Base-by-base conservation (phyloP, 495 filamentous ascomycete genomes). In the Opeltia flavorubescens region DNA sequence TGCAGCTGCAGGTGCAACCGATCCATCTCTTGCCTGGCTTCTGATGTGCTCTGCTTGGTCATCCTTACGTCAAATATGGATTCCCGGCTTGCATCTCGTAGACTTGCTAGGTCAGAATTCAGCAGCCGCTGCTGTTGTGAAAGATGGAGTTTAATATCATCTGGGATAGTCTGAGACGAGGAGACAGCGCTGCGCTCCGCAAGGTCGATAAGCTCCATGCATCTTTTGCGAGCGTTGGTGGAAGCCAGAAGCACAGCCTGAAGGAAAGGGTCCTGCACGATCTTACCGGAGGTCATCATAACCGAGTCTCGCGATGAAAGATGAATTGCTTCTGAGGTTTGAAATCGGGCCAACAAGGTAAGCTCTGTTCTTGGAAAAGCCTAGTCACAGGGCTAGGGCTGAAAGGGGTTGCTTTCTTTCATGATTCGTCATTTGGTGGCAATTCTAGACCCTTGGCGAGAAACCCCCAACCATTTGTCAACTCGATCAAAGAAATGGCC, bases 21-120 rank as follows among this genome's bases (percentile, higher is more conserved):
- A 58, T 98, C 91, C 44, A 95, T 85, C 62, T 95, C 88, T 59
- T 86, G 81, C 21, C 89, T 78, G 26, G 80, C 83, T 59, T 95
- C 86, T 25, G 83, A 81, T 7, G 93, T 95, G 54, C 75, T 67
- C 43, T 80, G 74, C 59, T 96, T 98, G 28, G 89, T 94, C 46
- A 88, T 77, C 47, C 91, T 79, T 29, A 89, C 83, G 15, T 75
- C 71, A 46, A 94, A 72, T 52, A 86, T 75, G 9, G 87, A 85
- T 50, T 81, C 70, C 7, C 91, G 82, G 59, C 94, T 89, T 34
- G 85, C 70, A 5, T 81, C 81, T 29, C 89, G 86, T 18, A 96
- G 72, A 46, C 85, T 81, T 3, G 84, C 79, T 4, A 95, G 72
- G 36, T 88, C 76, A 46, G 87, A 75, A 59, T 80, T 77, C 20